Conservation (phyloP, 768 basidiomycete species). For the Pleurotus salmoneostramineus region DNA sequence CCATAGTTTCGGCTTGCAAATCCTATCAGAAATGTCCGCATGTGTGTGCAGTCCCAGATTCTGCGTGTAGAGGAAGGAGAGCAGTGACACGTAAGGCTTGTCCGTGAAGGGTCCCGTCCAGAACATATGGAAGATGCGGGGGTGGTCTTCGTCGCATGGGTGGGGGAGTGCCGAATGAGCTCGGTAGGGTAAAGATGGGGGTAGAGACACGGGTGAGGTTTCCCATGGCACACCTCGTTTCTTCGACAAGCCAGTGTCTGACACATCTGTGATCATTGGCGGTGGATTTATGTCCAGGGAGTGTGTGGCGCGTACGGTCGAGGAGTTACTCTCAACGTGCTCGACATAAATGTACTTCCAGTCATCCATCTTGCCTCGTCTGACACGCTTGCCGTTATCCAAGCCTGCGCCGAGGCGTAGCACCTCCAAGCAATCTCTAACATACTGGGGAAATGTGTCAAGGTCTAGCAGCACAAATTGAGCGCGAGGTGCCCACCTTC, state of each 20-base stretch:
- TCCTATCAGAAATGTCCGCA: conserved; percentile 40
- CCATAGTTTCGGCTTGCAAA: conserved; percentile 92
- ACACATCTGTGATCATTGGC: conserved; percentile 31
- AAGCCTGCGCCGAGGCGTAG: conserved; percentile 88
- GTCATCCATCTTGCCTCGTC: conserved; percentile 72
- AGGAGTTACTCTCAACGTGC: conserved; percentile 25
- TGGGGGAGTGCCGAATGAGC: conserved; percentile 52
- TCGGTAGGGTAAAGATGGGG: conserved; percentile 46
- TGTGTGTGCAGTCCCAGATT: conserved; percentile 80
- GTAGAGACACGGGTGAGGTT: conserved; percentile 39
- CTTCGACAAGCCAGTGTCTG: conserved; percentile 52
- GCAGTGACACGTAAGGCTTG: conserved; percentile 93
- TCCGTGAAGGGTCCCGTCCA: conserved; percentile 99
- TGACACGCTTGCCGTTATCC: conserved; percentile 72
- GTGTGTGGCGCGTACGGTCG: conserved; percentile 19
- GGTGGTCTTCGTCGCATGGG: conserved; percentile 81
- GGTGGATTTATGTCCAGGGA: conserved; percentile 34
- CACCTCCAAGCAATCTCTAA: conserved; percentile 96
- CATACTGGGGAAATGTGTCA: conserved; percentile 56
- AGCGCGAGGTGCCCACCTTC: conserved; percentile 44
- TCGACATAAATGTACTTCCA: conserved; percentile 92
- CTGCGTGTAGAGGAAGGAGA: conserved; percentile 96
- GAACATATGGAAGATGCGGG: conserved; percentile 96
- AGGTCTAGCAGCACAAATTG: conserved; percentile 8
- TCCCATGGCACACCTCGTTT: conserved; percentile 65